Evolutionary conservation across 257 asterid genomes (phyloP).

Genomic region (Nicotiana sylvestris): DNA sequence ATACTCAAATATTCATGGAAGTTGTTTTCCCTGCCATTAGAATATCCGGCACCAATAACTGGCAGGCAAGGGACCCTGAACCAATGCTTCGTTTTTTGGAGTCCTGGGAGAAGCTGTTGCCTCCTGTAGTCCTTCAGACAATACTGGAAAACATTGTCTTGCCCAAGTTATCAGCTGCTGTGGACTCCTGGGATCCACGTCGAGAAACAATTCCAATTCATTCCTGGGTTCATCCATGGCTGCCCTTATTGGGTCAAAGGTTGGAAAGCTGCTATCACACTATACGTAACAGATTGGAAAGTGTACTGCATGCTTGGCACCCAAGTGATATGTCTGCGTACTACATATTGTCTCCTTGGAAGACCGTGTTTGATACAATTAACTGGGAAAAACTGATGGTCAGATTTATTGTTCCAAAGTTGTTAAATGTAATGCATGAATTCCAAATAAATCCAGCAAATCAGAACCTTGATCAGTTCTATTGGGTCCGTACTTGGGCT

Average conservation of each 20-base stretch:
- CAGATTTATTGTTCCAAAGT: constrained; percentile 56
- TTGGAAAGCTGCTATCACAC: constrained; percentile 75
- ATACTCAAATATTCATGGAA: constrained; percentile 79
- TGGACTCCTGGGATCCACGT: constrained; percentile 90
- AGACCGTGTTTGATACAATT: constrained; percentile 68
- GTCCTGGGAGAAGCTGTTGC: constrained; percentile 75
- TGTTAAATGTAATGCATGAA: constrained; percentile 59
- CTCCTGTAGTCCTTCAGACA: constrained; percentile 56
- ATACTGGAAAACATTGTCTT: constrained; percentile 55
- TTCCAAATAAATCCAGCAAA: constrained; percentile 66
- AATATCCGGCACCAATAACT: constrained; percentile 82
- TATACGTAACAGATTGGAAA: constrained; percentile 64
- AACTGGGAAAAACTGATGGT: constrained; percentile 92
- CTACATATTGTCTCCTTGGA: constrained; percentile 79
- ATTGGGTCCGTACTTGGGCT: constrained; percentile 70
- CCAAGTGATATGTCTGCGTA: constrained; percentile 82
- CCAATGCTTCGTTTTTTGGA: constrained; percentile 85
- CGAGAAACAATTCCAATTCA: constrained; percentile 82
- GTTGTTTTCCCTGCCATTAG: constrained; percentile 92
- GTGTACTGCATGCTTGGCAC: constrained; percentile 91
- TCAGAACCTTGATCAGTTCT: constrained; percentile 62
- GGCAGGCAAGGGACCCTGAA: constrained; percentile 90
- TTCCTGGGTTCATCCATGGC: constrained; percentile 95
- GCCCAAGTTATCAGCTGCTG: constrained; percentile 77
- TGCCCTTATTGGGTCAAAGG: constrained; percentile 65